Conservation (phyloP, 75 land plant genomes). For the Cryptomeria japonica region DNA sequence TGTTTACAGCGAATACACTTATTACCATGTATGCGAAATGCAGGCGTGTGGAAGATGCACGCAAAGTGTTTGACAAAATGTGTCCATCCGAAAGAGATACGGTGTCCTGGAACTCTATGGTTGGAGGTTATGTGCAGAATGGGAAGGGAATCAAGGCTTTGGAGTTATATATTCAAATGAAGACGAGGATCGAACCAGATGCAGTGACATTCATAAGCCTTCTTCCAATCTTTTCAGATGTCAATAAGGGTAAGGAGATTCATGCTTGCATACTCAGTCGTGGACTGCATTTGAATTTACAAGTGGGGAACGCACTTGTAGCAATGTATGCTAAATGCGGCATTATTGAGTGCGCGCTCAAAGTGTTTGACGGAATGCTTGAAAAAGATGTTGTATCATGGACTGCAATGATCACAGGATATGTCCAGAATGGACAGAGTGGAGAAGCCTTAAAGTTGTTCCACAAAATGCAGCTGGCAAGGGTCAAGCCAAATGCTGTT, state of each 20-base stretch:
- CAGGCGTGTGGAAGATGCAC: background rate
- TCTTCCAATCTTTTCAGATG: background rate
- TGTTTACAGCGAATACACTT: constrained; percentile 17
- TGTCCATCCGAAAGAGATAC: background rate
- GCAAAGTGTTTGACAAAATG: constrained; percentile 12
- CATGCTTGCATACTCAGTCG: constrained; percentile 12
- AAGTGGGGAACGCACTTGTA: constrained; percentile 8
- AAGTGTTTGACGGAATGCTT: background rate
- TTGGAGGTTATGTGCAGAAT: constrained; percentile 18
- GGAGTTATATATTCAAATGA: constrained; percentile 3
- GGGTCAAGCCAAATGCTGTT: constrained; percentile 3
- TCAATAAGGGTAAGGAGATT: constrained; percentile 19
- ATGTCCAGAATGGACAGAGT: constrained; percentile 10
- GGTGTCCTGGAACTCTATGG: constrained; percentile 20
- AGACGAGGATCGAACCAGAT: background rate
- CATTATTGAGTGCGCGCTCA: background rate
- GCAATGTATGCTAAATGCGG: background rate
- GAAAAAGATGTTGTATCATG: constrained; percentile 16
- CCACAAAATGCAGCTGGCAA: constrained; percentile 10
- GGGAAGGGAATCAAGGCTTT: background rate
- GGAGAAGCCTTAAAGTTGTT: constrained; percentile 13
- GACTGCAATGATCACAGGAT: constrained; percentile 19
- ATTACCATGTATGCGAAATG: constrained; percentile 7
- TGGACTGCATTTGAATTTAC: constrained; percentile 15
- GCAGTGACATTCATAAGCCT: background rate